Evolutionary conservation across 2,329 filamentous ascomycete genomes (phyloP).

Genomic region (Celoporthe dispersa): DNA sequence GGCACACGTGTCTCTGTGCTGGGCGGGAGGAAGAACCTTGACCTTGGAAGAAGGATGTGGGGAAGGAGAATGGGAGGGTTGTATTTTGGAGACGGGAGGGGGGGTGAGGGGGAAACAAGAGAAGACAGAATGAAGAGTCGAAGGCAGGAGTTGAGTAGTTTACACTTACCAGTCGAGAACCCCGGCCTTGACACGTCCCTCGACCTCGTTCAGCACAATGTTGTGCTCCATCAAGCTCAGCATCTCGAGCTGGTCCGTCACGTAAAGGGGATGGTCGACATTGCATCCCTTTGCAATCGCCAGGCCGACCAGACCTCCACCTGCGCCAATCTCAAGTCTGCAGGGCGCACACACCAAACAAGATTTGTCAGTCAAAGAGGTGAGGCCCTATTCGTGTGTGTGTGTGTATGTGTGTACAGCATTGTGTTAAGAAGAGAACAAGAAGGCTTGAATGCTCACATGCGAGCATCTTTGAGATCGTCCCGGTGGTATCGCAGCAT

Average conservation of each 20-base stretch:
- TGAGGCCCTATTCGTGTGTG: neutral
- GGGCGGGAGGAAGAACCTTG: neutral
- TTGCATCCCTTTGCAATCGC: slow-evolving; percentile 62
- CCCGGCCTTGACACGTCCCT: slow-evolving; percentile 64
- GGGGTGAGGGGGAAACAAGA: neutral
- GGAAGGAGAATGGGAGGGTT: slow-evolving; percentile 41
- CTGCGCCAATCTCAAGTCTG: slow-evolving; percentile 90
- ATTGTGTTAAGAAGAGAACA: neutral
- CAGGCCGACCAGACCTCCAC: slow-evolving; percentile 82
- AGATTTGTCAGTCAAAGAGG: neutral
- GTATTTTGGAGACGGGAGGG: slow-evolving; percentile 1
- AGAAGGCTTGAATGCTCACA: slow-evolving; percentile 59
- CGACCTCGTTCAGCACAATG: slow-evolving; percentile 77
- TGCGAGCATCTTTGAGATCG: slow-evolving; percentile 68
- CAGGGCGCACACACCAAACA: neutral
- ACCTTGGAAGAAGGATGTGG: neutral
- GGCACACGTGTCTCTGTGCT: neutral
- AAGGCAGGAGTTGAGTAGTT: neutral
- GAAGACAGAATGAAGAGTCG: neutral
- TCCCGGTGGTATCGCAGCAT: slow-evolving; percentile 74
- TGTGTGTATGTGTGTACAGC: no score
- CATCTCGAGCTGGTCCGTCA: slow-evolving; percentile 92
- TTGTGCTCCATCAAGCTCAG: slow-evolving; percentile 84
- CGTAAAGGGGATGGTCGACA: slow-evolving; percentile 62
- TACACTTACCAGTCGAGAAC: slow-evolving; percentile 80